A percentile compares a stretch with the other conserved stretches of the same genome.
These are phyloP conservation scores for Citrus glauca DNA, from an alignment of 345 rosid genomes.

Conservation along the genomic window DNA sequence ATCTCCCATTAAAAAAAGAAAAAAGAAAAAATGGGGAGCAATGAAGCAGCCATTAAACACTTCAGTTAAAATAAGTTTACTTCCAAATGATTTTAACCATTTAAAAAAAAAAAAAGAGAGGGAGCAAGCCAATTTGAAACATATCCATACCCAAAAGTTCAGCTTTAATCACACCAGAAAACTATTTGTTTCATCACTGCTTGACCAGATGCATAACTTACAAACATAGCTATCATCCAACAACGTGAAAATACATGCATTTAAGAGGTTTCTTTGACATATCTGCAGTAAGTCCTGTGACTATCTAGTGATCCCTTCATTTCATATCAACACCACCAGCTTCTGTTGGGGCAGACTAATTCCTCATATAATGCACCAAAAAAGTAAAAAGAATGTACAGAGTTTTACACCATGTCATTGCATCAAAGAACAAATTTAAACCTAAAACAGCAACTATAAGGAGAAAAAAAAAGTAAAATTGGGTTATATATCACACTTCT, in stretches of 20 bases:
- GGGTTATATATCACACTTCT: not conserved
- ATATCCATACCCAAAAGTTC: not conserved
- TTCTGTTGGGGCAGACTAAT: not conserved
- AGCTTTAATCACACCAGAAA: not conserved
- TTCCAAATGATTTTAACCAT: not conserved
- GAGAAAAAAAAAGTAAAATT: not conserved
- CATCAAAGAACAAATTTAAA: not conserved
- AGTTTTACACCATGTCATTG: not conserved
- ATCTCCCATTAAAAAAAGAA: not conserved
- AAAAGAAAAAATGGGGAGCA: not conserved
- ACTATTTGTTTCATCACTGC: not conserved
- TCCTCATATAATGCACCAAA: not conserved
- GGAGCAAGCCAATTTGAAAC: not conserved
- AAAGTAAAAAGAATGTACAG: not conserved
- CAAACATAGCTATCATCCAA: not conserved
- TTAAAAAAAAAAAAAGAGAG: not conserved
- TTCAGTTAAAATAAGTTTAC: not conserved
- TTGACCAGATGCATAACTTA: not conserved
- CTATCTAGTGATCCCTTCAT: not conserved
- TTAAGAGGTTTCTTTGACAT: not conserved
- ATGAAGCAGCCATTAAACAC: not conserved
- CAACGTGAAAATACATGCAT: not conserved
- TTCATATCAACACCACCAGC: not conserved
- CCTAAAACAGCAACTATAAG: not conserved
- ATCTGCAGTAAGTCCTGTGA: not conserved